Percentiles rank a stretch among this genome's conserved stretches.
These are phyloP conservation scores for Coemansia sp. DNA, from an alignment of 192 early-diverging fungal genomes.

Conservation along the genomic window DNA sequence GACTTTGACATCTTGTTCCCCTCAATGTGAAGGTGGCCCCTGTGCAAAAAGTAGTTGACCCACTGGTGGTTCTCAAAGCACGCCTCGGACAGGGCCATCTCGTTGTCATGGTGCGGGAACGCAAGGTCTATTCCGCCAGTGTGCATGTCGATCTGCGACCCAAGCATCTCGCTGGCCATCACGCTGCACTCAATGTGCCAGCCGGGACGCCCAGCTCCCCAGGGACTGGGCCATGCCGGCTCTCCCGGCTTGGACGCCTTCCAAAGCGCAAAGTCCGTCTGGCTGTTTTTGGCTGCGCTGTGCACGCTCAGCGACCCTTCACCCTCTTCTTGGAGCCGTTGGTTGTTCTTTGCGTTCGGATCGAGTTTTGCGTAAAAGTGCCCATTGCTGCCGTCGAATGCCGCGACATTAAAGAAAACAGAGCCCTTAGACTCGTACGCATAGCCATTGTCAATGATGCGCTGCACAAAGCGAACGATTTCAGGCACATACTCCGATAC, in stretches of 20 bases:
- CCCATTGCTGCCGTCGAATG: constrained; percentile 75
- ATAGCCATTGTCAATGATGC: constrained; percentile 94
- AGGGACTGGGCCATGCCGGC: constrained; percentile 90
- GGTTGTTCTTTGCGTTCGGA: constrained; percentile 84
- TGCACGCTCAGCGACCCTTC: constrained; percentile 82
- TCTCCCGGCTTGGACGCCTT: constrained; percentile 92
- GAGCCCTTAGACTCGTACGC: constrained; percentile 80
- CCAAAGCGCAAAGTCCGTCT: constrained; percentile 95
- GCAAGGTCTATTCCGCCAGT: constrained; percentile 92
- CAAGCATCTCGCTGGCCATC: constrained; percentile 93
- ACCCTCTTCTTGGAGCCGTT: constrained; percentile 75
- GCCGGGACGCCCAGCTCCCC: constrained; percentile 92
- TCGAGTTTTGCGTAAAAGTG: constrained; percentile 96
- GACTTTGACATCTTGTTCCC: constrained; percentile 98
- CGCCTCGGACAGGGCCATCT: constrained; percentile 94
- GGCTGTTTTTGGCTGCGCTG: constrained; percentile 64
- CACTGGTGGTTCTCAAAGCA: constrained; percentile 89
- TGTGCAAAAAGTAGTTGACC: constrained; percentile 99
- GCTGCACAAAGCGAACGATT: constrained; percentile 84
- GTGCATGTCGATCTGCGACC: constrained; percentile 89
- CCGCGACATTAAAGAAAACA: constrained; percentile 91
- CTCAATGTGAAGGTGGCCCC: constrained; percentile 93
- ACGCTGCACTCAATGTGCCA: constrained; percentile 99
- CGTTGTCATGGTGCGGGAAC: constrained; percentile 99
- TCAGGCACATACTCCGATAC: constrained; percentile 97